A percentile compares a stretch with the other conserved stretches of the same genome.
These are phyloP conservation scores for Macrocybe gigantea DNA, from an alignment of 768 basidiomycete genomes.

Conservation along the genomic window DNA sequence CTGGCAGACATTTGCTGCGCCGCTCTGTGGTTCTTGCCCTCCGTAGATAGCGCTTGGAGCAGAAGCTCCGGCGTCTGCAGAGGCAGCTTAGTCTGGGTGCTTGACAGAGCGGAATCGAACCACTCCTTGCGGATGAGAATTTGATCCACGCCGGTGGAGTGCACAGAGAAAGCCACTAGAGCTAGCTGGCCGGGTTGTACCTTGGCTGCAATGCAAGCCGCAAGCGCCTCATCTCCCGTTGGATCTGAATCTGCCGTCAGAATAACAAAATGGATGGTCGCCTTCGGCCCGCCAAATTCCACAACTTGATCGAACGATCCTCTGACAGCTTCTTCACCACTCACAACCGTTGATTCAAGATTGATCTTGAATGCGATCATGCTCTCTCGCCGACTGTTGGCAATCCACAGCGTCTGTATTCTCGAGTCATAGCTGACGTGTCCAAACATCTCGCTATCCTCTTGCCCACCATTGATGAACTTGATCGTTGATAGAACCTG, in stretches of 20 bases:
- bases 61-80: constrained; percentile 29
- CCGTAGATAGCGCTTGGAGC: constrained; percentile 13
- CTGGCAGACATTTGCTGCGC: constrained; percentile 14
- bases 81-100: constrained; percentile 60
- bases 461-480: constrained; percentile 63
- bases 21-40: constrained; percentile 19
- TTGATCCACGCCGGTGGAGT: constrained; percentile 85
- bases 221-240: constrained; percentile 74
- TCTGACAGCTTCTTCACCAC: constrained; percentile 56
- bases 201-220: constrained; percentile 80
- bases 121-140: constrained; percentile 82
- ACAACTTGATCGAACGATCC: constrained; percentile 76
- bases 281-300: constrained; percentile 79
- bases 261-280: constrained; percentile 87
- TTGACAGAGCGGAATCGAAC: constrained; percentile 63
- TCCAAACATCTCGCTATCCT: constrained; percentile 84
- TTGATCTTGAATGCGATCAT: constrained; percentile 75
- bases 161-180: constrained; percentile 84
- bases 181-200: constrained; percentile 71
- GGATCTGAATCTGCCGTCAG: constrained; percentile 82
- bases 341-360: constrained; percentile 54
- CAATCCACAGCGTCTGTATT: constrained; percentile 85
- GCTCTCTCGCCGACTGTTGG: constrained; percentile 80
- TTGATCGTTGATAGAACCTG: constrained; percentile 72
- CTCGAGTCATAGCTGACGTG: constrained; percentile 81